Evolutionary conservation across 495 filamentous ascomycete species (phyloP).

Genomic region (Durotheca rogersii): DNA sequence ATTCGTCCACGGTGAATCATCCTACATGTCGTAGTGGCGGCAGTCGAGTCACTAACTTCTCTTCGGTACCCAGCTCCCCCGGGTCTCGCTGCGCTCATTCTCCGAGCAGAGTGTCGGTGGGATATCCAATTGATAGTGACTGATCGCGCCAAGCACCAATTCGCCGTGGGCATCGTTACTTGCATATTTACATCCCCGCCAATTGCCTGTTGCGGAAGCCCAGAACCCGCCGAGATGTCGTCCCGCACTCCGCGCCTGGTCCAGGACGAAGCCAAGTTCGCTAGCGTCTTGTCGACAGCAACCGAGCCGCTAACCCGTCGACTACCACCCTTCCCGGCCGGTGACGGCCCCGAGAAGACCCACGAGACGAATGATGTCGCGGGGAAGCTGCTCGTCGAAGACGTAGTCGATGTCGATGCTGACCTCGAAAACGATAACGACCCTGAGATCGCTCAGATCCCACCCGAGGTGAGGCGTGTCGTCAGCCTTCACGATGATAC

Average conservation of each 20-base stretch:
- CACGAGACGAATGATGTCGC: not conserved
- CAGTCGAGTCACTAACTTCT: too few relatives aligned
- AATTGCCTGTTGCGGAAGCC: not conserved
- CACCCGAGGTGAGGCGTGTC: conserved; percentile 52
- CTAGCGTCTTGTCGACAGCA: conserved; percentile 19
- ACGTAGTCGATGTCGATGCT: conserved; percentile 35
- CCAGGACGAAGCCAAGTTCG: conserved; percentile 25
- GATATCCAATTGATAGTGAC: not conserved
- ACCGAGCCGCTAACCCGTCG: conserved; percentile 22
- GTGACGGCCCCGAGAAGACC: not conserved
- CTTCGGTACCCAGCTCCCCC: too few relatives aligned
- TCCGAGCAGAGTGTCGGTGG: not conserved
- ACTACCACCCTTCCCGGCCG: conserved; percentile 1
- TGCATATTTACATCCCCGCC: not conserved
- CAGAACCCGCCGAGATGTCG: conserved; percentile 20
- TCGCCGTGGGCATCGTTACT: not conserved
- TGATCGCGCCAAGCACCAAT: not conserved
- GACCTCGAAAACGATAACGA: conserved; percentile 44
- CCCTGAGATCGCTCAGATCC: conserved; percentile 50
- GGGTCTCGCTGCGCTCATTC: too few relatives aligned
- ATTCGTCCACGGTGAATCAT: too few relatives aligned
- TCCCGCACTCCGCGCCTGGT: conserved; percentile 15
- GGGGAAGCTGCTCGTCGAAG: conserved; percentile 34
- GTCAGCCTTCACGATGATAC: conserved; percentile 56
- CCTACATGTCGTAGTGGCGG: too few relatives aligned